phyloP scores from a whole-genome alignment of 192 early-diverging fungal species.

The Podila horticola region DNA sequence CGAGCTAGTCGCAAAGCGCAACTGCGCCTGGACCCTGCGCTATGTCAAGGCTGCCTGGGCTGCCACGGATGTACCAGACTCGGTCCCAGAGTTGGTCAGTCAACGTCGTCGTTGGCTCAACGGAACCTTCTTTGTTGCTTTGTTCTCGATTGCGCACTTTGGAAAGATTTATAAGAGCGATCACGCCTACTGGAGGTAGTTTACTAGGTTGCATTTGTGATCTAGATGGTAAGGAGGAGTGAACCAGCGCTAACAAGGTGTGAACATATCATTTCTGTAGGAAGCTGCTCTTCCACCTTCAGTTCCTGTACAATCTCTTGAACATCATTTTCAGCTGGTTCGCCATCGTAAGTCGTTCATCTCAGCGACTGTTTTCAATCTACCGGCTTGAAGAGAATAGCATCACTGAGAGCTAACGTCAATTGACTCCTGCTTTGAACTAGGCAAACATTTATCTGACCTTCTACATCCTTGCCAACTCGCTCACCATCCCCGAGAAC shows the following conservation, averaged over 20 bases:
- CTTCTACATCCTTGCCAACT: conserved; percentile 61
- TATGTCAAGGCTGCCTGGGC: conserved; percentile 80
- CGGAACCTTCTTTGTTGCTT: conserved; percentile 80
- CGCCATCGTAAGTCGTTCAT: conserved; percentile 62
- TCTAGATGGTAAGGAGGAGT: background rate
- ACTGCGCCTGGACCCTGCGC: conserved; percentile 71
- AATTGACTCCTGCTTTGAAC: background rate
- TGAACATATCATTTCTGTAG: conserved; percentile 36
- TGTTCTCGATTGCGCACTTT: conserved; percentile 75
- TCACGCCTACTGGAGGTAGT: conserved; percentile 64
- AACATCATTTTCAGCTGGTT: conserved; percentile 94
- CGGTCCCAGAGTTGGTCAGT: conserved; percentile 78
- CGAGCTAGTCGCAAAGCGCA: conserved; percentile 80
- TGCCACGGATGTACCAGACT: conserved; percentile 83
- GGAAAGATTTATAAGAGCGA: conserved; percentile 71
- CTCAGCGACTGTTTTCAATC: background rate
- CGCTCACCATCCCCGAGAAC: conserved; percentile 53
- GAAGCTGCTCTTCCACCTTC: conserved; percentile 78
- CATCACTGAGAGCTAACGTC: background rate
- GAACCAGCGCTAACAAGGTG: background rate
- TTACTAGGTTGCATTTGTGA: background rate
- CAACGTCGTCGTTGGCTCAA: conserved; percentile 88
- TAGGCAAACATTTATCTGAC: conserved; percentile 76
- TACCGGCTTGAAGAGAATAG: no score
- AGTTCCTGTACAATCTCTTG: conserved; percentile 87